Evolutionary conservation across 495 filamentous ascomycete genomes (phyloP), one percentile per base, ranked within the genome.

Genomic region (Achaetomiella virescens): DNA sequence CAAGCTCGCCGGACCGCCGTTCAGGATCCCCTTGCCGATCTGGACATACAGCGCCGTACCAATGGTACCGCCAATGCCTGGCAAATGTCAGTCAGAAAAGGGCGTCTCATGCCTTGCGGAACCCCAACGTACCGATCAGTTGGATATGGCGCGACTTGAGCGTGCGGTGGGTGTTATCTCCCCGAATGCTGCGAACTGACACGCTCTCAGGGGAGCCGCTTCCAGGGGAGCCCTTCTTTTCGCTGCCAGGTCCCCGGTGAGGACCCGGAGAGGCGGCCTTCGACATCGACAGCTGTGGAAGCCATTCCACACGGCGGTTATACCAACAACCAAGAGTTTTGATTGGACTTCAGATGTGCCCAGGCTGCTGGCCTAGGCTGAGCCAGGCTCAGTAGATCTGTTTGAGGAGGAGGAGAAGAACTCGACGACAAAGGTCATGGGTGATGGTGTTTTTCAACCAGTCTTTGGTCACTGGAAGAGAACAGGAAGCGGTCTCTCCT

Each of bases 1-100:
- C 55, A 92, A 70, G 59, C 82, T 88, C 2, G 65, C 89, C 18
- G 89, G 89, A 0, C 89, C 89, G 40, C 88, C 89, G 31, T 87
- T 74, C 21, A 86, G 71, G 48, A 91, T 62, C 1, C 79, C 80
- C 20, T 70, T 73, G 17, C 88, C 89, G 51, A 93, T 90, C 58
- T 85, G 43, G n/a, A 72, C 66, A 37, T 60, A 70, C 1, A 70
- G 50, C 0, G 64, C 67, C 3, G 68, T 72, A 0, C 69, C 68
- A 33, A 72, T 72, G 24, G 69, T 70, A 0, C 86, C 86, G 46
- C 86, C 86, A 55, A 90, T 88, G 41, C 67, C 66, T 69, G 11
- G 12, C 12, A 15, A 20, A 7, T 50, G 44, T 44, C 29, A 52
- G 31, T 38, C 15, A 27, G 22, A 17, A 21, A 20, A 9, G 9